These are phyloP conservation scores for Hyphopichia buzzinii DNA, from an alignment of 1,139 yeast species.

Conservation along the genomic window DNA sequence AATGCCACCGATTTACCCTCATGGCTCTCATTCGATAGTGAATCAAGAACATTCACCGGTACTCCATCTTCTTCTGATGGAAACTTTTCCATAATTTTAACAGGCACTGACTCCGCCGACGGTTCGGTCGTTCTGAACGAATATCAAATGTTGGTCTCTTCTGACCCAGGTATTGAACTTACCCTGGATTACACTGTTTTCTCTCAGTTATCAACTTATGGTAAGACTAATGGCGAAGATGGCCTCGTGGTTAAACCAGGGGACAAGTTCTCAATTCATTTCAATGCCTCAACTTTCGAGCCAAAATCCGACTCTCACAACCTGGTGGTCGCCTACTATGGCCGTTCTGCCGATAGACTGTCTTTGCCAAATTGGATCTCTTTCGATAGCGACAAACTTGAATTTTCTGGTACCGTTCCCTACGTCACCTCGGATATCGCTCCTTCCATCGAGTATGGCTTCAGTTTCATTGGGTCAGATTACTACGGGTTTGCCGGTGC, in stretches of 20 bases:
- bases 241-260: slow-evolving; percentile 78
- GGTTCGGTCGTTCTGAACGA: slow-evolving; percentile 43
- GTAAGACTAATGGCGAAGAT: slow-evolving; percentile 68
- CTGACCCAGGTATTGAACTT: slow-evolving; percentile 49
- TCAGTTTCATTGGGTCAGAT: slow-evolving; percentile 78
- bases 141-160: slow-evolving; percentile 61
- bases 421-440: slow-evolving; percentile 81
- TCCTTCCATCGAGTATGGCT: slow-evolving; percentile 74
- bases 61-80: slow-evolving; percentile 51
- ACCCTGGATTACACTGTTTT: slow-evolving; percentile 38
- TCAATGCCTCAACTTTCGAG: slow-evolving; percentile 58
- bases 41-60: slow-evolving; percentile 65
- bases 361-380: slow-evolving; percentile 89
- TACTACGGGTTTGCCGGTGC: slow-evolving; percentile 73
- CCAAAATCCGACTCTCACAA: slow-evolving; percentile 41
- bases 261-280: slow-evolving; percentile 58
- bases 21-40: slow-evolving; percentile 75
- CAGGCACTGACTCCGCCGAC: slow-evolving; percentile 61
- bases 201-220: slow-evolving; percentile 52
- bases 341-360: slow-evolving; percentile 76
- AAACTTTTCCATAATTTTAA: slow-evolving; percentile 46
- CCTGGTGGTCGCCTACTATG: slow-evolving; percentile 68
- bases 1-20: slow-evolving; percentile 58
- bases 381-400: slow-evolving; percentile 59
- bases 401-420: slow-evolving; percentile 90